Evolutionary conservation across 73 alveolate species (phyloP), one percentile per base, ranked within the genome.

Genomic region (Halteria grandinella): DNA sequence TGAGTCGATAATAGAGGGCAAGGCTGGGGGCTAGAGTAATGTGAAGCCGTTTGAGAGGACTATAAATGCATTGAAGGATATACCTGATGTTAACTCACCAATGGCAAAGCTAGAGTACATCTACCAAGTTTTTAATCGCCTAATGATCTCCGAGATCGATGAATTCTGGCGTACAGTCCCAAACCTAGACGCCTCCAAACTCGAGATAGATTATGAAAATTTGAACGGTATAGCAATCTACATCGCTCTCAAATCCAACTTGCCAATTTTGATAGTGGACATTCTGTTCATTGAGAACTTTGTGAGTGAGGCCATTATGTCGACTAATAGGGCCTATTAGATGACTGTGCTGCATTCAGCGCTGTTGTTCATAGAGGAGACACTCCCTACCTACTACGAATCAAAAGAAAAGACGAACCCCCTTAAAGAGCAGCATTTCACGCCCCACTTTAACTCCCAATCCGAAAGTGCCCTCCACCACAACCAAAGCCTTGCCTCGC

Each of bases 181-280:
- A n/a, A 41, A 18, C 28, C 36, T 66, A 10, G 53, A 66, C 32
- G 15, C 45, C 1, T 45, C 24, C 25, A 66, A 66, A 25, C 43
- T 66, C 7, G 80, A 66, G 29, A 66, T 66, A 45, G 80, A 66
- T 45, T 66, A 66, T 66, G 80, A 66, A 45, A 66, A 66, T 28
- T 31, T 66, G 33, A 66, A 66, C 47, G 66, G 80, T 2, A 66
- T 66, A 18, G 80, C 69, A 8, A 66, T 66, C 7, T 66, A 66
- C 45, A 25, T 66, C 4, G 80, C 66, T 3, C 53, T 66, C 6
- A 66, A 66, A 45, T 54, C 80, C 3, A 66, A 40, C 20, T 45
- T 66, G 4, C 66, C 80, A 5, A 44, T 66, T 23, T 53, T 66
- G 1, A 4, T 66, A 1, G 32, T 66, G 4, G 80, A 66, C 21